Percentiles rank a stretch among this genome's conserved stretches.
These are phyloP conservation scores for Taxawa tesnikishii DNA, from an alignment of 2,329 filamentous ascomycete genomes.

Conservation along the genomic window DNA sequence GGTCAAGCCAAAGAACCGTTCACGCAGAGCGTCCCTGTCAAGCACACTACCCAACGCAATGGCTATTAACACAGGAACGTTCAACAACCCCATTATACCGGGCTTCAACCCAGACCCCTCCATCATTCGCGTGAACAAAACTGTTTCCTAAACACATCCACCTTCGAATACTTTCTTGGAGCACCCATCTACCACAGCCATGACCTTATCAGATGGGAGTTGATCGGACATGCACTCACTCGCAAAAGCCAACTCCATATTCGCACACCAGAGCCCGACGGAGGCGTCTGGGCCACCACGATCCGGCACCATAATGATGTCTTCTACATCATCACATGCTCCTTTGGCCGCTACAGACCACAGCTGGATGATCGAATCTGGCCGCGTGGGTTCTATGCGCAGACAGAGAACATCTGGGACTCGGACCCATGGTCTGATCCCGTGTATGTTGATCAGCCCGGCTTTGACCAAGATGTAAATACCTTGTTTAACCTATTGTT, in stretches of 20 bases:
- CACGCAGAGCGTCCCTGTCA: no score
- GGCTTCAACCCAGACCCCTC: conserved; percentile 54
- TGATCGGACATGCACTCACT: conserved; percentile 41
- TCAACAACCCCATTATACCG: conserved; percentile 45
- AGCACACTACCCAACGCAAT: no score
- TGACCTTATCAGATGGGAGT: conserved; percentile 39
- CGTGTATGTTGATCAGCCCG: conserved; percentile 41
- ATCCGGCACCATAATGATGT: conserved; percentile 30
- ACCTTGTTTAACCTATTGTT: no score
- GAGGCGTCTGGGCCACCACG: conserved; percentile 37
- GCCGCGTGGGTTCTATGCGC: conserved; percentile 42
- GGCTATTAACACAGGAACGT: no score
- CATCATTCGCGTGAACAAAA: conserved; percentile 36
- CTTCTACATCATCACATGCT: conserved; percentile 36
- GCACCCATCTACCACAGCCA: conserved; percentile 48
- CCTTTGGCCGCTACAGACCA: conserved; percentile 33
- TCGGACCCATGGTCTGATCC: conserved; percentile 40
- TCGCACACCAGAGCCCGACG: conserved; percentile 39
- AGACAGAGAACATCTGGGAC: conserved; percentile 41
- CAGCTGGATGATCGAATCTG: conserved; percentile 33
- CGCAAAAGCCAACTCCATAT: conserved; percentile 40
- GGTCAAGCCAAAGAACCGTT: no score
- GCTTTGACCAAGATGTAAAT: conserved; percentile 42
- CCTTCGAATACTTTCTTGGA: conserved; percentile 51
- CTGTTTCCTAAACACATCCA: conserved; percentile 50